Evolutionary conservation across 768 basidiomycete species (phyloP), one percentile per base, ranked within the genome.

Genomic region (Auriscalpium microsporum): DNA sequence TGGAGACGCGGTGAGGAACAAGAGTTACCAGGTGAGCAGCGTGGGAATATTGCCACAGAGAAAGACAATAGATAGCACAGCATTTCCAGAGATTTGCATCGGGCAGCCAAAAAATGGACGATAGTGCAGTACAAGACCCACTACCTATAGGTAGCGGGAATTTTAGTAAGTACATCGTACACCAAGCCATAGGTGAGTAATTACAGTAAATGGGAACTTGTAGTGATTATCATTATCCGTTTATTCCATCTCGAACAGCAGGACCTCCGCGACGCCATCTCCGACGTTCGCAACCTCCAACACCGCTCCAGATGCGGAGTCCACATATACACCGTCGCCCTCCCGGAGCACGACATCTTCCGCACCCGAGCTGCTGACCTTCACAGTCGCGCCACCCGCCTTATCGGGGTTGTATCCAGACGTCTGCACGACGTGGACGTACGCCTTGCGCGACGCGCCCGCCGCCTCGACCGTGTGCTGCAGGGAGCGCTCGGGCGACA

Each of bases 291-390:
- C 77, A 2, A 85, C 73, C 35, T 70, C 63, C 44, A 79, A 48
- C 53, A 67, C 72, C 19, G 79, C 75, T 0, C 71, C 75, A 0
- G 72, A 68, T 1, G 72, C 78, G 1, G 79, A 75, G 47, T 70
- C 62, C 46, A 95, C 67, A 68, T 93, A 97, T 11, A 84, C 83
- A 0, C 91, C 93, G 64, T 97, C 94, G 0, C 94, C 94, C 63
- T 97, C 94, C 35, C 79, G 78, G 52, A 95, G 68, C 40, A 78
- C 81, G 4, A 82, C 56, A 55, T 78, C 67, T 16, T 69, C 73
- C 1, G 68, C 65, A 5, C 67, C 72, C 3, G 71, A 65, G 8
- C 72, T 72, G 36, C 65, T 67, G 9, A 94, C 65, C 58, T 71
- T 78, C 48, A 95, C 68, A 17, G 68, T 71, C 0, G 81, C 83